A percentile compares a stretch with the other conserved stretches of the same genome.
These are phyloP conservation scores for Leccinellum luteum DNA, from an alignment of 768 basidiomycete species.

Conservation along the genomic window DNA sequence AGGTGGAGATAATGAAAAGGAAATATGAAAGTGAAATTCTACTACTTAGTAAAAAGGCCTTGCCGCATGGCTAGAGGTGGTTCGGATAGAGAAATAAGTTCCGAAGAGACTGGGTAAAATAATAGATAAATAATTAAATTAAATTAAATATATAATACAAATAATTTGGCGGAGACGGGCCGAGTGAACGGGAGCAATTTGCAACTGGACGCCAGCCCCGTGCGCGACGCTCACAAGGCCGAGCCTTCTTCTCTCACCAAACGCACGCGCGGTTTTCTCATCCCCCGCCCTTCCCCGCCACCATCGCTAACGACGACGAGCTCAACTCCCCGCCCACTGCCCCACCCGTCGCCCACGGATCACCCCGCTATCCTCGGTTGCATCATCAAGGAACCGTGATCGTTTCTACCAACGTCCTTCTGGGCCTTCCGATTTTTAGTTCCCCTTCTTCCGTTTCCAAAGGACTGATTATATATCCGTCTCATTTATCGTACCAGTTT, in stretches of 20 bases:
- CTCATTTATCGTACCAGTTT: conserved; percentile 7
- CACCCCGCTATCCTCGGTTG: conserved; percentile 23
- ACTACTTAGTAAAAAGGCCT: background rate
- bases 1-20: conserved; percentile 13
- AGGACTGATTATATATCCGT: conserved; percentile 21
- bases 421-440: conserved; percentile 9
- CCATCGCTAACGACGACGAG: conserved; percentile 14
- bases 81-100: conserved; percentile 5
- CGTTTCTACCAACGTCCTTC: conserved; percentile 21
- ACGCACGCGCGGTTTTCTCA: conserved; percentile 9
- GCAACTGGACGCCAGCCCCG: conserved; percentile 12
- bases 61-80: conserved; percentile 5
- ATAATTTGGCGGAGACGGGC: conserved; percentile 12
- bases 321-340: background rate
- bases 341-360: conserved; percentile 15
- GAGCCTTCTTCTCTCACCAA: conserved; percentile 25
- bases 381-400: conserved; percentile 29
- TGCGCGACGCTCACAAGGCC: conserved; percentile 18
- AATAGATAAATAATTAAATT: background rate
- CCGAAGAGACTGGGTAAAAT: conserved; percentile 2
- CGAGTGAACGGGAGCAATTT: conserved; percentile 25
- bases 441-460: conserved; percentile 14
- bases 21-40: conserved; percentile 9
- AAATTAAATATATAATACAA: conserved; percentile 1
- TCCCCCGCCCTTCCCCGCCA: background rate